Evolutionary conservation across 148 eudicot species (phyloP), one percentile per base, ranked within the genome.

Genomic region (Limonium bicolor): DNA sequence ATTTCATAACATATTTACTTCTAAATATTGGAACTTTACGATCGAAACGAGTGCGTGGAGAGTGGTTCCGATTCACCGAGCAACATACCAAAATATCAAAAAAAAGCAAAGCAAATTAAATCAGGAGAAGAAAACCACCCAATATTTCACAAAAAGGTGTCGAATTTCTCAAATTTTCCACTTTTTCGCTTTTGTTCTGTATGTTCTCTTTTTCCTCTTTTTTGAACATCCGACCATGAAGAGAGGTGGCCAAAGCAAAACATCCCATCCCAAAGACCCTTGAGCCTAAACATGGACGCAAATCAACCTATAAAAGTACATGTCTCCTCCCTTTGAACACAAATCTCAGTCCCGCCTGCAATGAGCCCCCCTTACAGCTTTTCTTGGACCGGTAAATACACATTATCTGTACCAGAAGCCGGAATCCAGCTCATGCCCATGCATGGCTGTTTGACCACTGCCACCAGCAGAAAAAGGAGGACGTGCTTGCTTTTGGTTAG

Each of bases 401-500:
- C 48, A 24, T 41, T 65, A 65, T 57, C 67, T 56, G 58, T 65
- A 57, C 67, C 66, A 46, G 48, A 55, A 54, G 27, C 82, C 71
- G 63, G 65, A 54, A 64, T 84, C 95, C 29, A 76, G 53, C 64
- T 78, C 94, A 8, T 66, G 70, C 16, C 80, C 82, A 31, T 64
- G 60, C 67, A 62, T 53, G 2, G 73, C 67, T 38, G 65, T 73
- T 62, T 32, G 51, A 48, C 66, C 87, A 42, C 68, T 37, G 16
- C 61, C 77, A 25, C 55, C 42, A 3, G 67, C 69, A n/a, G 67
- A 61, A 45, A 19, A 11, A 35, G 31, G 48, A n/a, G 69, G 79
- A 41, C 62, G 95, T 35, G 58, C 63, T 53, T 65, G 92, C 53
- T 71, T 80, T 14, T 78, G 72, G 11, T 72, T 76, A 21, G 82